Evolutionary conservation across 164 flowering plant species (phyloP).

Genomic region (Vitis amurensis): DNA sequence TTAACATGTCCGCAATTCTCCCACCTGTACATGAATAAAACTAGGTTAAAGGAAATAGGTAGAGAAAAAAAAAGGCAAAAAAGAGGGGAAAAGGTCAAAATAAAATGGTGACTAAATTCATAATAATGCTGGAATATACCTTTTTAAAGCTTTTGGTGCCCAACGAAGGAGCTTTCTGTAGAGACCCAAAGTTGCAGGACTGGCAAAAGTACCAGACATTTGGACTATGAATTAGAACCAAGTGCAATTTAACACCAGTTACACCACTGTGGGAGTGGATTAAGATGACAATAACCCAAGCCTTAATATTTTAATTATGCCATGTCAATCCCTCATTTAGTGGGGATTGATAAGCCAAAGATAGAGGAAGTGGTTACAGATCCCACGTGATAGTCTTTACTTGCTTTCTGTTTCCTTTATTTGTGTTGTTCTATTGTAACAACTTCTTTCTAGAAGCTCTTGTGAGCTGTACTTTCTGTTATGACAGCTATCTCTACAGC

Average conservation of each 20-base stretch:
- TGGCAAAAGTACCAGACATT: slow-evolving; percentile 20
- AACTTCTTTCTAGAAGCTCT: too few relatives aligned
- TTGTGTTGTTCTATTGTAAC: too few relatives aligned
- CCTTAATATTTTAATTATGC: background rate
- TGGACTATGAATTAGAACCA: slow-evolving; percentile 1
- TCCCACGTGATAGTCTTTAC: too few relatives aligned
- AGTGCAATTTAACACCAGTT: background rate
- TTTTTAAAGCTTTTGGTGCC: slow-evolving; percentile 84
- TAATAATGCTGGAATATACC: slow-evolving; percentile 49
- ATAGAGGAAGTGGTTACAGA: too few relatives aligned
- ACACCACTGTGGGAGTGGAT: background rate
- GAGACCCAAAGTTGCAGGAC: slow-evolving; percentile 94
- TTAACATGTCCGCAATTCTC: slow-evolving; percentile 98
- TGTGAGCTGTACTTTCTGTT: too few relatives aligned
- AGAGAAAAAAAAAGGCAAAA: background rate
- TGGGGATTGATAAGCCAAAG: too few relatives aligned
- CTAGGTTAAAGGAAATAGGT: too few relatives aligned
- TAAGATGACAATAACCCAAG: background rate
- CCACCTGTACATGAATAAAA: slow-evolving; percentile 64
- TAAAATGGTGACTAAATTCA: too few relatives aligned
- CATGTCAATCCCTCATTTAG: background rate
- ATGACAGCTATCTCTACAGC: too few relatives aligned
- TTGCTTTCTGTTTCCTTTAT: too few relatives aligned
- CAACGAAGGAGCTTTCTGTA: slow-evolving; percentile 75
- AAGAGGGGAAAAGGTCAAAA: background rate